Evolutionary conservation across 169 alveolate species (phyloP), one percentile per base, ranked within the genome.

Genomic region (Eimeria sp.): DNA sequence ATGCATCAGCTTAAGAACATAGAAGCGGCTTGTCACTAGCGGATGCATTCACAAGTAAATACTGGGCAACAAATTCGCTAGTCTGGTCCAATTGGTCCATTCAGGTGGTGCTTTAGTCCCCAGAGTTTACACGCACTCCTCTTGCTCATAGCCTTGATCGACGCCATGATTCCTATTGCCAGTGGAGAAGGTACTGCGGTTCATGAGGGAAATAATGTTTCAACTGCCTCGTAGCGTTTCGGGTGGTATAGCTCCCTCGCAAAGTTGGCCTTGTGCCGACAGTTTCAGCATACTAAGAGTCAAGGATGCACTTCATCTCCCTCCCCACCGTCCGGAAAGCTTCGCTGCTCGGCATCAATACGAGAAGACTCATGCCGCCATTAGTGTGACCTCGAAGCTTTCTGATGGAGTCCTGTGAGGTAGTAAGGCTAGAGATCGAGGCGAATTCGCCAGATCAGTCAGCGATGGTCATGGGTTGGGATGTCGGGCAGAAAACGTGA

Each of bases 111-210:
- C 62, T 20, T 80, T 52, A 46, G 71, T 9, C 1, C 13, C 49
- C 49, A 25, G 49, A 20, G 46, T n/a, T 49, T 54, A 33, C 78
- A 64, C 93, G 78, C 93, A 87, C 93, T 60, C 78, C 66, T 8
- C 54, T 87, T 87, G 93, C 83, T 64, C 68, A 87, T 87, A 13
- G 23, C 64, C 56, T 87, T 87, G 13, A 87, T 60, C 6, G 93
- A 87, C 33, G 93, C 93, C 93, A 87, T 87, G 49, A 13, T 83
- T 6, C 49, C 66, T 46, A 30, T 8, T 64, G 49, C 68, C 46
- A 30, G 52, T 27, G 71, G 46, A 54, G 68, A n/a, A 11, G n/a
- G 46, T 11, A 54, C 27, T 52, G 71, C 25, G 71, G 88, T 16
- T 78, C 88, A 52, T 54, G 40, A 27, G 13, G 88, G 71, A 2